Base-by-base conservation (phyloP, 768 basidiomycete genomes). In the Basidioascus undulatus region DNA sequence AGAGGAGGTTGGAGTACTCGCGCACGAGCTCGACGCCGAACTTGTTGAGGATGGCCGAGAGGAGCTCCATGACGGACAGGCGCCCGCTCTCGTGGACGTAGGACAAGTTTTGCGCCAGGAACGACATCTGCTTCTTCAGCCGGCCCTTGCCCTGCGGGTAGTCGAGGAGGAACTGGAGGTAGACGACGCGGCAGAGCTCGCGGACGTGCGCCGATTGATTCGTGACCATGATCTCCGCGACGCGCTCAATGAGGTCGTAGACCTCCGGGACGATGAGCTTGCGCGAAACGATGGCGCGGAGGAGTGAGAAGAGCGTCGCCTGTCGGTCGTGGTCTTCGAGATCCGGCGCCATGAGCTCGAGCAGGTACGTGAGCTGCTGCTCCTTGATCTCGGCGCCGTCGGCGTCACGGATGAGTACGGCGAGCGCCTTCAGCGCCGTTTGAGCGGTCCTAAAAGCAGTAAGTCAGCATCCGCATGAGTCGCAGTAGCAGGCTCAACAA, bases 121-220 rank as follows among this genome's bases (percentile, higher is more conserved):
- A 92, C 0, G 74, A 67, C 71, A 98, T 80, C 47, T 80, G 78
- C 28, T 72, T 76, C 30, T 72, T 75, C 7, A 98, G 65, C 11
- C 89, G 73, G 2, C 81, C 82, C 49, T 81, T 77, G 7, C 89
- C 87, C 57, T 96, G 89, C 3, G 89, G 89, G 53, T 96, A 98
- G 51, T 98, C 89, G 9, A 96, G 70, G 36, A 96, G 63, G 66
- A 98, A 98, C 53, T 87, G 83, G 30, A 96, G 70, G 20, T 89
- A 65, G 24, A 84, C 70, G 35, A 75, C 72, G 16, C 92, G 75
- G 44, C 82, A 89, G 8, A 80, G 70, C 55, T 92, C 86, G 54
- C 87, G 87, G 7, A 89, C 82, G 49, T 78, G 75, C 0, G 72
- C 57, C 3, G 87, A 84, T 57, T 96, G 89, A 49, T 70, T 86